Evolutionary conservation across 176 grass and related monocot species (phyloP).

Genomic region (Carex cristatella): DNA sequence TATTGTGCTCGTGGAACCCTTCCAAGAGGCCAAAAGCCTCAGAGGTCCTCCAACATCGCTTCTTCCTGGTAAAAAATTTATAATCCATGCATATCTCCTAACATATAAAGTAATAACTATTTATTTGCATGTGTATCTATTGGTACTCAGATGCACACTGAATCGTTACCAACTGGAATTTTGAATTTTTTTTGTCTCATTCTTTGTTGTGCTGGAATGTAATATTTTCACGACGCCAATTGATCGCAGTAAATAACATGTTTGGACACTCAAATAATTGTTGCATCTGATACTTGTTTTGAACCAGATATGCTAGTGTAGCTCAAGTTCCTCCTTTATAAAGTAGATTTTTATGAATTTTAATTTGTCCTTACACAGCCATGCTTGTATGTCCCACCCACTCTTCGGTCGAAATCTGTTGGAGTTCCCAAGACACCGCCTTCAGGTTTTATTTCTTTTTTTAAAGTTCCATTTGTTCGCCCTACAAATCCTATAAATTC

Average conservation of each 20-base stretch:
- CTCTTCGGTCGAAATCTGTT: slow-evolving; percentile 50
- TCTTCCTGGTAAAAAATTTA: slow-evolving; percentile 68
- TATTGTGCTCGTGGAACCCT: slow-evolving; percentile 89
- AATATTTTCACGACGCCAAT: not conserved
- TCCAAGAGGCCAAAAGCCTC: slow-evolving; percentile 80
- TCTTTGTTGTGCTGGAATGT: not conserved
- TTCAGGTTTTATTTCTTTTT: slow-evolving; percentile 49
- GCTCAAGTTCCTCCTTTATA: not conserved
- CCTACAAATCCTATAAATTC: not conserved
- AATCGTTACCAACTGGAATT: not conserved
- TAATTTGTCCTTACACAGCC: slow-evolving; percentile 13
- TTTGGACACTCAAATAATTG: not conserved
- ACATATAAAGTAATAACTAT: not conserved
- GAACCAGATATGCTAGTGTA: not conserved
- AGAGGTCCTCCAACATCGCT: slow-evolving; percentile 75
- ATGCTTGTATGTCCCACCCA: slow-evolving; percentile 40
- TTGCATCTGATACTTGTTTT: not conserved
- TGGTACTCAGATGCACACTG: not conserved
- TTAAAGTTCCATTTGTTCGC: not conserved
- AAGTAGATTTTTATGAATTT: not conserved
- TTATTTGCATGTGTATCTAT: not conserved
- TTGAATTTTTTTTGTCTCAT: not conserved
- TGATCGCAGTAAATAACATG: not conserved
- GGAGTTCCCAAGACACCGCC: slow-evolving; percentile 66
- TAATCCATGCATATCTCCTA: slow-evolving; percentile 21